phyloP scores from a whole-genome alignment of 2,329 filamentous ascomycete genomes.

The Neocatenulostroma microsporum region DNA sequence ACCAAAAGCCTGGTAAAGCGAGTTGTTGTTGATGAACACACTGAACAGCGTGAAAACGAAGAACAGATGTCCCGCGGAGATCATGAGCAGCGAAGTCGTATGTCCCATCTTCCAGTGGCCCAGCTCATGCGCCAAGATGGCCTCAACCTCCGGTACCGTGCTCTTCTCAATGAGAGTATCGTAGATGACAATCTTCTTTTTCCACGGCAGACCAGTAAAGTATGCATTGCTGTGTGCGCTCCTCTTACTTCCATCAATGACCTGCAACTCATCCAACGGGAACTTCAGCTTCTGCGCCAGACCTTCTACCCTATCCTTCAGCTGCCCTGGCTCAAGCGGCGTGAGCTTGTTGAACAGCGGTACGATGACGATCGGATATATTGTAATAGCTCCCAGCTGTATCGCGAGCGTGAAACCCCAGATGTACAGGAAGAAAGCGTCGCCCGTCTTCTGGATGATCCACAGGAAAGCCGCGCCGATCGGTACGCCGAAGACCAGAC shows the following conservation, averaged over 20 bases:
- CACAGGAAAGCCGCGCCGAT: slow-evolving; percentile 86
- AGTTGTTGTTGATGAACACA: slow-evolving; percentile 91
- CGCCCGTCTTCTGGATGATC: slow-evolving; percentile 90
- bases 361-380: slow-evolving; percentile 89
- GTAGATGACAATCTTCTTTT: slow-evolving; percentile 99
- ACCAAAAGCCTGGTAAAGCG: slow-evolving; percentile 83
- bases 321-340: slow-evolving; percentile 73
- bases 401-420: slow-evolving; percentile 87
- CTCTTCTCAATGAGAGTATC: slow-evolving; percentile 97
- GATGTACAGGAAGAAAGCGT: slow-evolving; percentile 94
- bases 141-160: slow-evolving; percentile 82
- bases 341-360: slow-evolving; percentile 98
- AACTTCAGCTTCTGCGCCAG: slow-evolving; percentile 80
- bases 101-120: slow-evolving; percentile 96
- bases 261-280: slow-evolving; percentile 83
- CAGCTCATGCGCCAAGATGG: slow-evolving; percentile 89
- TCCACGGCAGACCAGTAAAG: slow-evolving; percentile 96
- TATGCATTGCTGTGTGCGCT: slow-evolving; percentile 86
- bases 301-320: slow-evolving; percentile 81
- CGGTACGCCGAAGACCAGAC: slow-evolving; percentile 71
- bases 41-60: slow-evolving; percentile 97
- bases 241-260: slow-evolving; percentile 87
- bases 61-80: slow-evolving; percentile 78
- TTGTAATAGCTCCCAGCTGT: slow-evolving; percentile 89
- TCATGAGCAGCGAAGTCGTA: slow-evolving; percentile 82